A percentile compares a stretch with the other conserved stretches of the same genome.
These are phyloP conservation scores for Micromonas pusilla DNA, from an alignment of 139 green algal species.

Conservation along the genomic window DNA sequence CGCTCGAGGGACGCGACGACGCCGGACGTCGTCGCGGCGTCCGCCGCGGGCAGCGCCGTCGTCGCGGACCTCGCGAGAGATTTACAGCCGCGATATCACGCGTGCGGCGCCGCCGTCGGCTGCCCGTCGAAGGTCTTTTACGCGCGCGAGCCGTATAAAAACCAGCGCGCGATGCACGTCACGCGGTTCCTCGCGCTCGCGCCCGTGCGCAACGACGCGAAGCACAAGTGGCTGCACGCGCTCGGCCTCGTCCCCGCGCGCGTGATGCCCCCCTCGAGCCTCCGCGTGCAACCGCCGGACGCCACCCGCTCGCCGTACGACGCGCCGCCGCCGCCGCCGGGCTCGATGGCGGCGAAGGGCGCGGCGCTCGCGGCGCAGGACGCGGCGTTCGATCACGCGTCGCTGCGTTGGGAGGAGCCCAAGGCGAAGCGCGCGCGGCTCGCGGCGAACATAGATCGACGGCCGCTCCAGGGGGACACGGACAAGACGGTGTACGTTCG, in stretches of 20 bases:
- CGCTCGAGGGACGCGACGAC: background rate
- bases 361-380: background rate
- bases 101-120: conserved; percentile 35
- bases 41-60: background rate
- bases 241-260: conserved; percentile 59
- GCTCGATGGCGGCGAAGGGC: background rate
- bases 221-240: conserved; percentile 76
- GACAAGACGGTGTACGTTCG: conserved; percentile 57
- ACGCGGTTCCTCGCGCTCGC: conserved; percentile 84
- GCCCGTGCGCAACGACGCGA: conserved; percentile 45
- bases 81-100: conserved; percentile 61
- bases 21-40: background rate
- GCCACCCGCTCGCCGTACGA: conserved; percentile 51
- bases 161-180: conserved; percentile 54
- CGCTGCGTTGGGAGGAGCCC: background rate
- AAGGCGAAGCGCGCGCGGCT: background rate
- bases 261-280: conserved; percentile 48
- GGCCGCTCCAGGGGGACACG: background rate
- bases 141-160: conserved; percentile 70
- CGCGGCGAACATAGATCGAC: background rate
- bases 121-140: conserved; percentile 40
- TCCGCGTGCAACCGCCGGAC: conserved; percentile 50
- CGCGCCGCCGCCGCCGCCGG: background rate
- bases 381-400: background rate
- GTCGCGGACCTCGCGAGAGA: conserved; percentile 28